Base-by-base conservation (phyloP, 805 yeast species). In the Saccharomycopsis guyanensis region DNA sequence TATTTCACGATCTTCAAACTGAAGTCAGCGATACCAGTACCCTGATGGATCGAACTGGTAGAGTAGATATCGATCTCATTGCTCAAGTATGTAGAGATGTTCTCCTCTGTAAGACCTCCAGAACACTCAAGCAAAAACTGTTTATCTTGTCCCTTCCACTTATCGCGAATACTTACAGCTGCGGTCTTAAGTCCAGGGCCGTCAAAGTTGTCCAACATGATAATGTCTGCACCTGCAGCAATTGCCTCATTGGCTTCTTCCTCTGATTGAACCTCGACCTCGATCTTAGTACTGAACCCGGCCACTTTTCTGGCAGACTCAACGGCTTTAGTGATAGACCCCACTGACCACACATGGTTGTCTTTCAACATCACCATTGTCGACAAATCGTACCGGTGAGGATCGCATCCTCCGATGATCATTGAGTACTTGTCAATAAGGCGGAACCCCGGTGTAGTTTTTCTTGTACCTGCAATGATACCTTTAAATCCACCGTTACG, bases 301-400 rank as follows among this genome's bases (percentile, higher is more conserved):
- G 87, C 85, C 0, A 81, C 95, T 12, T 69, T 68, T 46, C 86
- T 73, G 1, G 97, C 97, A 49, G 73, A 72, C 29, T 65, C 56
- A 5, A 91, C 91, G 1, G 97, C 97, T 40, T 73, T 68, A 3
- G 95, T 84, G 52, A 89, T 91, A 24, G 95, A 86, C 0, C 97
- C 97, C 2, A 94, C 85, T 3, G 95, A 80, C 79, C 93, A 85
- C 35, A 89, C 74, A 60, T 91, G 97, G 62, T 89, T 89, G 59
- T 89, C 97, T 63, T 89, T 89, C 56, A 89, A 73, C 97, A 91
- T 89, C 2, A 91, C 89, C 97, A 89, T 89, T 1, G 93, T 76
- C 38, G 93, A 81, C 47, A 89, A 74, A 60, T 91, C 97, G 59
- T 86, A 86, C 53, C 97, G 72, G 63, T 89, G 97, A 46, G 93